phyloP scores from a whole-genome alignment of 73 alveolate species.

The Paramecium pentaurelia region DNA sequence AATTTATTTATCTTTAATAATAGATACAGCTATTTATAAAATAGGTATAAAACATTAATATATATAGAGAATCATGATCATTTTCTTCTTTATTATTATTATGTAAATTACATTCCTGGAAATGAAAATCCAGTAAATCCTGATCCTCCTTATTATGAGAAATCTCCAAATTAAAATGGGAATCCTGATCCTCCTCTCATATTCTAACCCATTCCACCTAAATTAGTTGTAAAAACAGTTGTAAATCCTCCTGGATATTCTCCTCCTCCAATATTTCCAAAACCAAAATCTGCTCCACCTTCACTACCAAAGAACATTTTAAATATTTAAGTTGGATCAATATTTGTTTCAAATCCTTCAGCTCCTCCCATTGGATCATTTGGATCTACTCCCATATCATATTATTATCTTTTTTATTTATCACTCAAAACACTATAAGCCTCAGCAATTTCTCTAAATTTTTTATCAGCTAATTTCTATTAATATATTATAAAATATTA shows the following conservation, averaged over 20 bases:
- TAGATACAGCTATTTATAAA: not conserved
- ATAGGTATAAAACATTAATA: not conserved
- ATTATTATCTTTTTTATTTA: slow-evolving; percentile 86
- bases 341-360: slow-evolving; percentile 59
- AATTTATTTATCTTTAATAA: not conserved
- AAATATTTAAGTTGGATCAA: slow-evolving; percentile 89
- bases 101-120: not conserved
- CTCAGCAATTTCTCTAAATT: slow-evolving; percentile 94
- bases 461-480: slow-evolving; percentile 89
- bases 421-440: slow-evolving; percentile 96
- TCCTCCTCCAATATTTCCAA: slow-evolving; percentile 26
- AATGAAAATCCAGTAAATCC: slow-evolving; percentile 23
- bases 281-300: slow-evolving; percentile 77
- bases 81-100: not conserved
- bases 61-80: not conserved
- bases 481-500: not conserved
- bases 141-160: not conserved
- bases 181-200: not conserved
- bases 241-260: not conserved
- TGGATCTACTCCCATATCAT: slow-evolving; percentile 93
- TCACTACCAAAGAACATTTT: slow-evolving; percentile 95
- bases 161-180: slow-evolving; percentile 2
- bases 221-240: not conserved
- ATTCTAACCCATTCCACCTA: not conserved
- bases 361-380: slow-evolving; percentile 89